Conservation (phyloP, 2,329 filamentous ascomycete genomes). For the Zymoseptoria crescenta region DNA sequence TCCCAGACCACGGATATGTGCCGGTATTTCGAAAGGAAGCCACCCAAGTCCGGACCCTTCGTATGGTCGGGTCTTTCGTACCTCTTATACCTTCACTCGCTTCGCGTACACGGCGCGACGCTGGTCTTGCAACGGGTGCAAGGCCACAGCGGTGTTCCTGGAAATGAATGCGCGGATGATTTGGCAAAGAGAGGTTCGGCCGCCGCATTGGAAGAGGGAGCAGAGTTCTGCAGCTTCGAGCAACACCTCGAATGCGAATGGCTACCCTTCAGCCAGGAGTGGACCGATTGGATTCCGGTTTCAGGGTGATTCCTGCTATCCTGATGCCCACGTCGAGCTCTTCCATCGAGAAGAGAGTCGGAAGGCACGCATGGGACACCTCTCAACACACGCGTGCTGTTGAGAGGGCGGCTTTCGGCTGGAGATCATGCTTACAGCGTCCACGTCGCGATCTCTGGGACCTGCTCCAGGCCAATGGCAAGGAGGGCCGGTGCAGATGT, state of each 20-base stretch:
- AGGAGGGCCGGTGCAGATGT: background rate
- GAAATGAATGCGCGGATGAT: background rate
- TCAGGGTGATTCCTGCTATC: background rate
- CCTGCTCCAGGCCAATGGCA: background rate
- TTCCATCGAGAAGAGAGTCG: background rate
- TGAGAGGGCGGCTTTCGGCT: background rate
- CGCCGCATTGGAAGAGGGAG: background rate
- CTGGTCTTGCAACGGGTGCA: background rate
- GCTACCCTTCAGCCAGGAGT: background rate
- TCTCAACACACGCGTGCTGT: background rate
- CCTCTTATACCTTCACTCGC: background rate
- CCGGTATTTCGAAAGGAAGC: background rate
- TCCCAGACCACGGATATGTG: background rate
- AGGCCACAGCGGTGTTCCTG: background rate
- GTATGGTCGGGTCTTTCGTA: background rate
- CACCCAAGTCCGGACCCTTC: background rate
- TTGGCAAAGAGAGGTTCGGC: background rate
- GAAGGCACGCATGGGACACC: background rate
- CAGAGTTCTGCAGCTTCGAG: background rate
- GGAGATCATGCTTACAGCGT: background rate
- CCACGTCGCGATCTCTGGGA: background rate
- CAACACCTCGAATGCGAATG: background rate
- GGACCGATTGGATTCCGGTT: background rate
- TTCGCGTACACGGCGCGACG: background rate
- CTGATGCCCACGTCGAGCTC: background rate